Evolutionary conservation across 768 basidiomycete species (phyloP), one percentile per base, ranked within the genome.

Genomic region (Amanita pseudoporphyria): DNA sequence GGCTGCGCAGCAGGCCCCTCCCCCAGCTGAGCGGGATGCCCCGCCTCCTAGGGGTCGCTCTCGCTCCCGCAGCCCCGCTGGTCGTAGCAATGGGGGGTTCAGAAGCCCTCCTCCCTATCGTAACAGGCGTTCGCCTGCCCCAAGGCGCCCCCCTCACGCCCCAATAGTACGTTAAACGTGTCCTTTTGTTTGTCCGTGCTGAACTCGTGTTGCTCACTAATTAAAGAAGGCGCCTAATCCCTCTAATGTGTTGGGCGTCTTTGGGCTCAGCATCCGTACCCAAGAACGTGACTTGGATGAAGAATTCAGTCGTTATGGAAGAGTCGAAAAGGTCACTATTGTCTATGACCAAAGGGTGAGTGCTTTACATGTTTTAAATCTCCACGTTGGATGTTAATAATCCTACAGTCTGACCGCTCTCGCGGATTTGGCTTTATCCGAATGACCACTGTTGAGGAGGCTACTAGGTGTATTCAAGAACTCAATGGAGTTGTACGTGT

Each of bases 361-460:
- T 51, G 10, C 35, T 10, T 26, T 21, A 9, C 0, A n/a, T 26
- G 35, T 22, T 44, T 9, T 28, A 3, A 37, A 6, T 6, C 10
- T 16, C 6, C 28, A 5, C 14, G 6, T 26, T 30, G 28, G 38
- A 13, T 22, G 10, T 40, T 51, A 51, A 51, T 41, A 26, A 24
- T 39, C 22, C 26, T 22, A 39, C 67, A 87, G 92, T 89, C 90
- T 47, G 93, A 94, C 63, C 84, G 95, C 50, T 97, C 95, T 47
- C 87, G 95, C 54, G 96, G 95, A 9, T 99, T 99, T 56, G 95
- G 95, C 37, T 99, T 99, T 64, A 94, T 99, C 67, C 84, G 83
- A 56, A 97, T 99, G 93, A 76, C 78, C 12, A 76, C 74, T 32
- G 78, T 83, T n/a, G 89, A 92, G 52, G 95, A 96, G 54, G 95